Base-by-base conservation (phyloP, 1,284 basidiomycete species). In the Trametes sp. region DNA sequence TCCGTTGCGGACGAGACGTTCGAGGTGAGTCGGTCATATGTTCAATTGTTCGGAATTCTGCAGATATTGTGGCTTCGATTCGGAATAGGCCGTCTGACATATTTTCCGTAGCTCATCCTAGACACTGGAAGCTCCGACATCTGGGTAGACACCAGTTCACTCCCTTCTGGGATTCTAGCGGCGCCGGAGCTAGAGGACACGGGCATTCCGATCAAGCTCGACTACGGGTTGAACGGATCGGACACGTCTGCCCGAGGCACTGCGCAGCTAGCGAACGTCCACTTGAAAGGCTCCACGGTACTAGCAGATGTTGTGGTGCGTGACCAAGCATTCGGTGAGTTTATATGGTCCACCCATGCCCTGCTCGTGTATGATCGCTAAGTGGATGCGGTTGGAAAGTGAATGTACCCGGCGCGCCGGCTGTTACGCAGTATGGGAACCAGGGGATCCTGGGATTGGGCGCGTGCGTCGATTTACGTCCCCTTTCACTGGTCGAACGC, bases 41-140 rank as follows among this genome's bases (percentile, higher is more conserved):
- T 16, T 19, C 31, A 45, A 31, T 28, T 24, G 11, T 13, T n/a
- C 13, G 10, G 7, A 6, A 35, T 23, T 28, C n/a, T n/a, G n/a
- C n/a, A n/a, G n/a, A n/a, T n/a, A n/a, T n/a, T n/a, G n/a, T n/a
- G n/a, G n/a, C n/a, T n/a, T n/a, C n/a, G n/a, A n/a, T n/a, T n/a
- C n/a, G n/a, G n/a, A n/a, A n/a, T n/a, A n/a, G n/a, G n/a, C n/a
- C n/a, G n/a, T n/a, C n/a, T 23, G 36, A 46, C 35, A 24, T 35
- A 8, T 11, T 19, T 11, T 13, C 6, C 16, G 10, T 19, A 63
- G 62, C 48, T 59, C 8, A 53, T 63, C 1, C 14, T 59, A 38
- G 62, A 63, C 38, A 59, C 62, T 2, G 62, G 62, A 4, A 63
- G 62, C 49, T 48, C 38, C 54, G 62, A 63, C 23, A 57, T 63